A percentile compares a stretch with the other conserved stretches of the same genome.
Evolutionary conservation across 2,329 filamentous ascomycete species (phyloP).

Genomic region (Ophiostoma sp.): DNA sequence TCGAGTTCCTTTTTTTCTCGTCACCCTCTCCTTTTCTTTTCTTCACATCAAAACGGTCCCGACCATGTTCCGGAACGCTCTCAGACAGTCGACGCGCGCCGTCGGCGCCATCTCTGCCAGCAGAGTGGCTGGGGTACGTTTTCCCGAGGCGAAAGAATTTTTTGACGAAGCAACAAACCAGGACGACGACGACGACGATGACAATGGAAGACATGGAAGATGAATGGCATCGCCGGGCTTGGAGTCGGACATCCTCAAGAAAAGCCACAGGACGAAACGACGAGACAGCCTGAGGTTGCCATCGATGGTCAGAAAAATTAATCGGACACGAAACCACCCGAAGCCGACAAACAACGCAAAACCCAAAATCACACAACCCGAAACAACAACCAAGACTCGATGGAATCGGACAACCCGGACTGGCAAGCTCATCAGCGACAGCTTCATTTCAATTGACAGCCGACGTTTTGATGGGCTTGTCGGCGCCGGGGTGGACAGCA

Average conservation of each 20-base stretch:
- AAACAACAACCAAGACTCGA: background rate
- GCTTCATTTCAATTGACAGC: background rate
- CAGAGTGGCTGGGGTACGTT: constrained; percentile 93
- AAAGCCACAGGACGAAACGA: background rate
- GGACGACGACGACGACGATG: background rate
- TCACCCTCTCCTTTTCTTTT: constrained; percentile 44
- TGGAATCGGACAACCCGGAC: constrained; percentile 14
- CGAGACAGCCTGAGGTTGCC: background rate
- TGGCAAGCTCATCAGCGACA: background rate
- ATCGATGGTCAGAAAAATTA: background rate
- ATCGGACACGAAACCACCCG: background rate
- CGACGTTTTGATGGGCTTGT: constrained; percentile 1
- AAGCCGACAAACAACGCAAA: constrained; percentile 14
- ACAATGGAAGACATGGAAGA: constrained; percentile 38
- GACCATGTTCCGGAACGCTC: constrained; percentile 96
- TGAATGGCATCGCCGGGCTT: constrained; percentile 28
- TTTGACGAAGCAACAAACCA: background rate
- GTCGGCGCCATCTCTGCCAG: constrained; percentile 91
- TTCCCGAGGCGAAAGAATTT: background rate
- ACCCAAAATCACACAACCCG: background rate
- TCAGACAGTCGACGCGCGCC: constrained; percentile 94
- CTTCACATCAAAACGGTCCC: constrained; percentile 25
- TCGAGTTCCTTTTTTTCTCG: constrained; percentile 43
- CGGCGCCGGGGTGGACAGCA: background rate
- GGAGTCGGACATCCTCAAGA: background rate